Base-by-base conservation (phyloP, 495 filamentous ascomycete species). In the Annulohypoxylon maeteangense region DNA sequence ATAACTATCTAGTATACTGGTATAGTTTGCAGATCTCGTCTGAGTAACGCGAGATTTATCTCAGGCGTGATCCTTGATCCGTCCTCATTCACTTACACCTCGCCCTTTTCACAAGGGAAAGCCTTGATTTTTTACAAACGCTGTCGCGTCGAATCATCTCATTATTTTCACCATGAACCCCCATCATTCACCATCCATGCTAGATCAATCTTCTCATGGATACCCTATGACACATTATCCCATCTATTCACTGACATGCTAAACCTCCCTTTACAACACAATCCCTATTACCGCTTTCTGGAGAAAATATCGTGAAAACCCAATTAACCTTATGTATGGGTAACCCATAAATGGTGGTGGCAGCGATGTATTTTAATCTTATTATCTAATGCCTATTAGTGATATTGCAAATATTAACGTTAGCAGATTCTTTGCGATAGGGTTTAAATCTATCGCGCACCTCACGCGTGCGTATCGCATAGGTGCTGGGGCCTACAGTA, bases 401-500 rank as follows among this genome's bases (percentile, higher is more conserved):
- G 22, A 22, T 58, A 47, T 27, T 27, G 16, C 34, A 7, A 8
- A 47, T 61, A 51, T 61, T 72, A 25, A 72, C 65, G 23, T 65
- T 14, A 7, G 11, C 44, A 72, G 70, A 32, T 29, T 34, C 29
- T 7, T 64, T 34, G 60, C 18, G 48, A 68, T 20, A 68, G 56
- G 22, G 42, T 12, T 31, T n/a, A 51, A 57, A 8, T 48, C 25
- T 5, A 36, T 22, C 38, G 48, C 60, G 54, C 32, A 68, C 65
- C 38, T 59, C 8, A 65, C 47, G 61, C 47, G 29, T 60, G 53
- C 53, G 18, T 42, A 58, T 60, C 57, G 42, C 51, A 59, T 59
- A 45, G 45, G 71, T 60, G 67, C 44, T 62, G 27, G 53, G 62
- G 31, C 58, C 61, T 61, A 64, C 47, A 63, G 58, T 67, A 71